These are phyloP conservation scores for Mycena galericulata DNA, from an alignment of 768 basidiomycete genomes.

Conservation along the genomic window DNA sequence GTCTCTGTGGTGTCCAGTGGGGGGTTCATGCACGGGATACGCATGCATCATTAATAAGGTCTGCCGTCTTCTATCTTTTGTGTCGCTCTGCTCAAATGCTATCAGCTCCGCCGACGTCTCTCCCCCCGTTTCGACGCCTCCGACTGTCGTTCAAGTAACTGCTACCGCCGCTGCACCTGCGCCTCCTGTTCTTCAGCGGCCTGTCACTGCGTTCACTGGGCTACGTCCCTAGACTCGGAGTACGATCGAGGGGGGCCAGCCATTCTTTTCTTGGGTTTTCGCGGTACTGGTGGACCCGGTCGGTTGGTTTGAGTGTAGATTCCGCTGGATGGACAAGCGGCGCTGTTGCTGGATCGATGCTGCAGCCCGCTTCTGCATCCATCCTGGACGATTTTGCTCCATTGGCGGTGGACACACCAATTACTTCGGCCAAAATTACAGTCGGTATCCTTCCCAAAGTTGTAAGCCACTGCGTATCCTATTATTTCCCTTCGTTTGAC, in stretches of 20 bases:
- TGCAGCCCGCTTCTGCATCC: background rate
- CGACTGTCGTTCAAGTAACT: no score
- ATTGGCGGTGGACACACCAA: background rate
- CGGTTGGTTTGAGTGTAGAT: no score
- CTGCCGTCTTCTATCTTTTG: background rate
- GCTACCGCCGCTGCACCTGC: no score
- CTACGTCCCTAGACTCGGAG: background rate
- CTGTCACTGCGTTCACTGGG: no score
- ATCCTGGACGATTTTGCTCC: constrained; percentile 6
- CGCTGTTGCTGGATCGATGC: background rate
- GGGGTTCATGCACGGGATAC: background rate
- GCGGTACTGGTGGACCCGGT: no score
- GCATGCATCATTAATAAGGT: background rate
- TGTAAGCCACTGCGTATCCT: background rate
- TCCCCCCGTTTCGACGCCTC: no score
- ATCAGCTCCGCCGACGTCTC: background rate
- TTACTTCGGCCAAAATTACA: background rate
- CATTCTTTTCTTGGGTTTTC: no score
- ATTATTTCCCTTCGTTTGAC: background rate
- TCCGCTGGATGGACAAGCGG: no score
- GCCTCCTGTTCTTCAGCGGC: no score
- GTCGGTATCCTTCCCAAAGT: constrained; percentile 4
- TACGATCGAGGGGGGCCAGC: background rate
- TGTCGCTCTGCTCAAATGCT: background rate
- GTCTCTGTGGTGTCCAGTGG: constrained; percentile 2